Evolutionary conservation across 2,329 filamentous ascomycete genomes (phyloP), one percentile per base, ranked within the genome.

Genomic region (Arthrocladium fulminans): DNA sequence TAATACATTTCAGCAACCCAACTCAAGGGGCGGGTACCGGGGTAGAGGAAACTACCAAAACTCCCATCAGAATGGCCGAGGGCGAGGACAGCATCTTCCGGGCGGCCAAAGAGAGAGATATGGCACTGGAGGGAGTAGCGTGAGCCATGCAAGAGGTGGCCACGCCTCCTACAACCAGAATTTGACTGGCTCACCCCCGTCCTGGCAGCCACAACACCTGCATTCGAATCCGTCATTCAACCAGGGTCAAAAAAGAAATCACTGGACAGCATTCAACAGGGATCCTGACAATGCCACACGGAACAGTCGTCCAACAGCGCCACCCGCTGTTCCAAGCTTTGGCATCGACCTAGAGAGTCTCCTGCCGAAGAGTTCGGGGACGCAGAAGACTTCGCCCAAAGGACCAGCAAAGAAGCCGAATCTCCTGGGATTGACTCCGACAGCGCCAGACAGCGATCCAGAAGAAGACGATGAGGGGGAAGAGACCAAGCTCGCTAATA

Each of bases 351-450:
- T 57, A 23, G 46, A 53, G 19, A 51, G 53, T 37, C 51, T 59
- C 15, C 47, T 57, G 13, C 37, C 51, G 7, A 51, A 42, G 40
- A 57, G 53, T 38, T 47, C 53, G 10, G 23, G 35, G 19, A 34
- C 34, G 2, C 23, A 13, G 17, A 45, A 17, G 19, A 8, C 39
- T 8, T 67, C 64, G 51, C 70, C 69, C 49, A 30, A 46, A 12
- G 4, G 40, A 13, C 64, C 66, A 50, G 68, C 69, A 47, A 63
- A 65, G 37, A 70, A 68, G 45, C 63, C 68, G 37, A 74, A 74
- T 38, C 66, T 71, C 48, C 63, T 74, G 4, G 71, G 71, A 1
- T 54, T 74, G 44, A 74, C 71, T 0, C 71, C 71, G 1, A 67
- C 67, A 45, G 60, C 63, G 1, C 64, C 69, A 30, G 67, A 72